Conservation (phyloP, 441 rosid genomes). For the Arabidopsis lyrata region DNA sequence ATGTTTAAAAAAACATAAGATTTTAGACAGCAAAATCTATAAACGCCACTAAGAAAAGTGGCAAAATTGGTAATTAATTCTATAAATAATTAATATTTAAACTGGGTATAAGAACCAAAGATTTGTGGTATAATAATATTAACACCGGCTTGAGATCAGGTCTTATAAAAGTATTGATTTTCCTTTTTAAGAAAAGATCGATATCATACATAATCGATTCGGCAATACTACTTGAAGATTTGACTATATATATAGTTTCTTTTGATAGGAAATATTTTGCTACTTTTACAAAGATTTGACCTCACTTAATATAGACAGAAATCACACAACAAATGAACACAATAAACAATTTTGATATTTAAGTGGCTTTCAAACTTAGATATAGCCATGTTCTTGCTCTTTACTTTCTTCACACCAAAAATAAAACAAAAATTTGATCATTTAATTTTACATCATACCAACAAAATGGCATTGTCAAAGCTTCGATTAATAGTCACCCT, state of each 20-base stretch:
- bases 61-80: too few species aligned
- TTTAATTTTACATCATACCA: background rate
- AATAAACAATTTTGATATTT: background rate
- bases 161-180: too few species aligned
- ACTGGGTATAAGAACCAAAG: background rate
- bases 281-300: conserved; percentile 6
- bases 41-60: too few species aligned
- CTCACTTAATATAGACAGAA: background rate
- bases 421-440: background rate
- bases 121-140: too few species aligned
- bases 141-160: background rate
- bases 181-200: background rate
- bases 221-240: background rate
- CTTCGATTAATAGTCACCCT: conserved; percentile 24
- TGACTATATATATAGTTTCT: background rate
- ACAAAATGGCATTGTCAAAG: conserved; percentile 36
- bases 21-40: too few species aligned
- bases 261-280: background rate
- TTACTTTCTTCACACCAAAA: background rate
- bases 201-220: too few species aligned
- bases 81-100: too few species aligned
- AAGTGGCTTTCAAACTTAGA: background rate
- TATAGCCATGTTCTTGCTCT: background rate
- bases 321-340: background rate
- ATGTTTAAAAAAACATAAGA: too few species aligned